Base-by-base conservation (phyloP, 2,329 filamentous ascomycete genomes). In the Diplodia intermedia region DNA sequence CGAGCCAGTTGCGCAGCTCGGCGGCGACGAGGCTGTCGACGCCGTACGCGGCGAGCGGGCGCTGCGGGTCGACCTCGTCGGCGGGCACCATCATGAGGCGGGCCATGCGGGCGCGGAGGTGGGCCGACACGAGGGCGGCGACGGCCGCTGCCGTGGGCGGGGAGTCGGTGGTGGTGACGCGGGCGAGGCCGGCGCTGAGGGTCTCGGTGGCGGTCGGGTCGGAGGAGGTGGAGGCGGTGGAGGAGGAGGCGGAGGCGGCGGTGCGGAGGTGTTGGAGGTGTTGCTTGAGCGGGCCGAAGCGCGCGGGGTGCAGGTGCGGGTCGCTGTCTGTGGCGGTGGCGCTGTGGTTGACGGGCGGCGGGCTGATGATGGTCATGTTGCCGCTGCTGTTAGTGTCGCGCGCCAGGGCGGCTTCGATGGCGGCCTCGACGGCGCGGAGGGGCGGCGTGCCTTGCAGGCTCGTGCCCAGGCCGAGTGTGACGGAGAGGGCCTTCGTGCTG, bases 111-210 rank as follows among this genome's bases (percentile, higher is more conserved):
- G 1, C 70, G 40, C 12, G 67, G 63, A 8, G 50, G 62, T 14
- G 71, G 70, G 43, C 55, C 18, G 66, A 40, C 14, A 50, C 47
- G 18, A 50, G n/a, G 18, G 47, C 3, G 1, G 47, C 47, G 12
- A 26, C n/a, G 47, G 47, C 47, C 23, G n/a, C 4, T 11, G 47
- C 6, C 8, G 47, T 50, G 6, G 47, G 18, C 18, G 47, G 47
- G n/a, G 18, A 2, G 15, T 8, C 18, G 15, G 47, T 9, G n/a
- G 47, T 50, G 18, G 47, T 23, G 47, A 47, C 3, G 8, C n/a
- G 47, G 3, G 47, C 12, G 53, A 71, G 62, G 8, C 14, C 29
- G 15, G 69, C 68, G 33, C 68, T 65, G 14, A 73, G 62, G 26
- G 43, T 63, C 2, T 11, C 40, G 47, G 18, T 26, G 47, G 47